Evolutionary conservation across 805 yeast species (phyloP).

Genomic region (Pichia cabralensis): DNA sequence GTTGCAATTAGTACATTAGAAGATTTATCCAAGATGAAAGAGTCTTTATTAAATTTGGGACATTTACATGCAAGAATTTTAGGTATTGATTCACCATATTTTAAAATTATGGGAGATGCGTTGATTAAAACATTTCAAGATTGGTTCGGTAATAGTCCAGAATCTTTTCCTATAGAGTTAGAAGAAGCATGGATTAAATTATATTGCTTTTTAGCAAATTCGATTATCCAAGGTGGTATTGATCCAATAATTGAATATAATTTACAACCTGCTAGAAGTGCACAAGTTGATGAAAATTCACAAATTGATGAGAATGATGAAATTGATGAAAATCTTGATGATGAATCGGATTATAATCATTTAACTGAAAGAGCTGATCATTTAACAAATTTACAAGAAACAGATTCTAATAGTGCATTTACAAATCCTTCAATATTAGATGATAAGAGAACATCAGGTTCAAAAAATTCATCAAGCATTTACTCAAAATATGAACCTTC

Average conservation of each 20-base stretch:
- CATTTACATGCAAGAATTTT: slow-evolving; percentile 67
- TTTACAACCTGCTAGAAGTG: slow-evolving; percentile 1
- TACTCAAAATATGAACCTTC: slow-evolving; percentile 1
- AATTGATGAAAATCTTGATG: not conserved
- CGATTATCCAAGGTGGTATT: slow-evolving; percentile 50
- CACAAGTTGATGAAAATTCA: not conserved
- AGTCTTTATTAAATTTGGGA: slow-evolving; percentile 52
- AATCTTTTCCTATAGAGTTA: slow-evolving; percentile 43
- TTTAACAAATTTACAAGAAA: not conserved
- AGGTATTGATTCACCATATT: slow-evolving; percentile 60
- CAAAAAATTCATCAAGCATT: not conserved
- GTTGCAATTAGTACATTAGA: slow-evolving; percentile 59
- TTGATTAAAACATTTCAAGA: slow-evolving; percentile 59
- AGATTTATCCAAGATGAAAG: slow-evolving; percentile 45
- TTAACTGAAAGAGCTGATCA: slow-evolving; percentile 1
- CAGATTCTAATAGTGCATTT: not conserved
- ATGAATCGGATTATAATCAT: not conserved
- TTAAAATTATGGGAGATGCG: slow-evolving; percentile 66
- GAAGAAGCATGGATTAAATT: slow-evolving; percentile 66
- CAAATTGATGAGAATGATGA: slow-evolving; percentile 2
- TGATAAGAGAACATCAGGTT: not conserved
- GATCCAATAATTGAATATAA: slow-evolving; percentile 34
- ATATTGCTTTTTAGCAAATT: slow-evolving; percentile 58
- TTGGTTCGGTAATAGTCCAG: slow-evolving; percentile 32
- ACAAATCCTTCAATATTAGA: not conserved